Percentiles rank a stretch among this genome's conserved stretches.
Evolutionary conservation across 495 filamentous ascomycete genomes (phyloP).

Genomic region (Bacidia gigantensis): DNA sequence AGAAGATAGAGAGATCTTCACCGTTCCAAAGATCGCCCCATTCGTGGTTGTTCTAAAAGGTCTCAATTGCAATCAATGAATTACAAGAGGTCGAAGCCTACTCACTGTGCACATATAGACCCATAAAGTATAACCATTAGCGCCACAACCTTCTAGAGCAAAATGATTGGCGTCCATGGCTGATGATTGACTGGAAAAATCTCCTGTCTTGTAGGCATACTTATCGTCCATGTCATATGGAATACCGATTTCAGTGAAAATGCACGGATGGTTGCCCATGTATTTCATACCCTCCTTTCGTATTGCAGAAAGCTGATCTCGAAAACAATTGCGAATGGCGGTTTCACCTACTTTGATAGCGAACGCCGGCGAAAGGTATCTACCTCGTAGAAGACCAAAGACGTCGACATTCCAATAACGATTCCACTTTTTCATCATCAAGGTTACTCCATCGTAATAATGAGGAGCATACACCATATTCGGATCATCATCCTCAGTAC

Average conservation of each 20-base stretch:
- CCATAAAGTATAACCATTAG: conserved; percentile 84
- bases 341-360: conserved; percentile 88
- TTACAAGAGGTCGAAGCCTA: conserved; percentile 34
- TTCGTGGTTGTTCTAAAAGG: conserved; percentile 59
- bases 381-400: conserved; percentile 76
- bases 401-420: conserved; percentile 94
- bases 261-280: conserved; percentile 78
- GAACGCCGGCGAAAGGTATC: conserved; percentile 75
- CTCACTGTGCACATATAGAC: conserved; percentile 61
- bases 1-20: conserved; percentile 87
- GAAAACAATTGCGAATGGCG: conserved; percentile 87
- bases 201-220: conserved; percentile 87
- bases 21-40: conserved; percentile 97
- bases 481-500: conserved; percentile 73
- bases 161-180: conserved; percentile 98
- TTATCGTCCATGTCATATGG: conserved; percentile 98
- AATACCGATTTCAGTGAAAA: conserved; percentile 93
- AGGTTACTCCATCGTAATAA: conserved; percentile 90
- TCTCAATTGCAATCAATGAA: not conserved
- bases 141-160: conserved; percentile 65
- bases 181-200: conserved; percentile 82
- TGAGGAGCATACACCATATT: conserved; percentile 88
- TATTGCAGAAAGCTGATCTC: conserved; percentile 80
- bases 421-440: conserved; percentile 99
- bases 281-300: conserved; percentile 77